Evolutionary conservation across 306 rosid species (phyloP).

Genomic region (Lathyrus sativus): DNA sequence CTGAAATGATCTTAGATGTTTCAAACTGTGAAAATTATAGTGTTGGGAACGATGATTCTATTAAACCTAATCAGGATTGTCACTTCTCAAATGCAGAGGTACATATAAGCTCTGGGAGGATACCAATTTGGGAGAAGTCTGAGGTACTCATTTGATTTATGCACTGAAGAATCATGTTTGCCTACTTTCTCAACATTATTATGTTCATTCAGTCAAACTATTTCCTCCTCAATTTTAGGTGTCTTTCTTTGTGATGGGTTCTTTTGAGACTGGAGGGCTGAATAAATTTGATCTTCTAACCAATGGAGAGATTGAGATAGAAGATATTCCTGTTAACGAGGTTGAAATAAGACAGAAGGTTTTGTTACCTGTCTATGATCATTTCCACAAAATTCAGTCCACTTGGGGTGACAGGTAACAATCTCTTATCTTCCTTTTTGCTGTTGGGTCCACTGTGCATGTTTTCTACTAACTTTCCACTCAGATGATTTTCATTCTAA

Average conservation of each 20-base stretch:
- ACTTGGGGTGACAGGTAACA: constrained; percentile 81
- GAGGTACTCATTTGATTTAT: constrained; percentile 59
- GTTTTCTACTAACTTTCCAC: constrained; percentile 9
- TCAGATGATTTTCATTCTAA: constrained; percentile 20
- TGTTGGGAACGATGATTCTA: constrained; percentile 47
- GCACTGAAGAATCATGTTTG: constrained; percentile 30
- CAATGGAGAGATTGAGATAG: constrained; percentile 83
- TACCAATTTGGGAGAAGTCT: constrained; percentile 85
- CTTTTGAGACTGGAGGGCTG: constrained; percentile 51
- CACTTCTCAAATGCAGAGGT: constrained; percentile 92
- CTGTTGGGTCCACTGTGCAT: constrained; percentile 11
- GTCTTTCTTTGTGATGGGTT: constrained; percentile 65
- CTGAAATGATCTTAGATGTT: constrained; percentile 50
- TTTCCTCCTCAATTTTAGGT: constrained; percentile 52
- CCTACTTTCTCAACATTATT: constrained; percentile 29
- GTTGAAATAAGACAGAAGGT: constrained; percentile 79
- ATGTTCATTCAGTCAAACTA: constrained; percentile 36
- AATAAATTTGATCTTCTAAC: constrained; percentile 40
- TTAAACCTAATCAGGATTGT: constrained; percentile 52
- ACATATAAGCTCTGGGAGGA: constrained; percentile 77
- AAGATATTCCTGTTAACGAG: constrained; percentile 63
- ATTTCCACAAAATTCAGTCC: constrained; percentile 66
- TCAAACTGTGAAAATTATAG: constrained; percentile 55
- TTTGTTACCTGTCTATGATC: constrained; percentile 78
- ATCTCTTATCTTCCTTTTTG: constrained; percentile 18